Conservation (phyloP, 2,329 filamentous ascomycete species). For the Ophiostoma tasmaniense region DNA sequence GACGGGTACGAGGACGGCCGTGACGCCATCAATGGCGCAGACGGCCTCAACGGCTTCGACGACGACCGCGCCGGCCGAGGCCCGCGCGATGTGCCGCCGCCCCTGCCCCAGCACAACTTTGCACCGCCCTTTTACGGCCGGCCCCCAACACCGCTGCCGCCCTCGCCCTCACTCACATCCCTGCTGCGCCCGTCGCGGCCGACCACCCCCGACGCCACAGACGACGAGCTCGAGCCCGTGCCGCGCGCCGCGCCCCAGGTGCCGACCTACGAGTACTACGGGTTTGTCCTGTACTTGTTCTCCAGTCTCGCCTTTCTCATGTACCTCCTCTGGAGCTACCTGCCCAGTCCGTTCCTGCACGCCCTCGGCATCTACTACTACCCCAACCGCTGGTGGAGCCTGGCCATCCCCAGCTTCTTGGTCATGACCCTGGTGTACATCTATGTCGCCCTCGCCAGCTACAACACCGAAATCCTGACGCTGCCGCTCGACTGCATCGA, state of each 20-base stretch:
- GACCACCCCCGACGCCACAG: constrained; percentile 84
- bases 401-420: constrained; percentile 83
- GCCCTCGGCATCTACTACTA: constrained; percentile 94
- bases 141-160: constrained; percentile 88
- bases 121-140: constrained; percentile 92
- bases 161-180: constrained; percentile 85
- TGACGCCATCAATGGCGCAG: constrained; percentile 27
- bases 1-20: constrained; percentile 20
- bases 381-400: constrained; percentile 93
- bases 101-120: constrained; percentile 46
- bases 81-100: constrained; percentile 28
- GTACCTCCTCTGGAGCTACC: constrained; percentile 74
- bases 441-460: constrained; percentile 82
- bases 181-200: constrained; percentile 85
- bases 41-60: constrained; percentile 22
- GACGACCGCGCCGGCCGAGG: constrained; percentile 21
- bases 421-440: constrained; percentile 87
- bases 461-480: constrained; percentile 85
- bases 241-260: constrained; percentile 85
- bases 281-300: constrained; percentile 92
- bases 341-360: constrained; percentile 85
- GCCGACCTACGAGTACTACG: constrained; percentile 99
- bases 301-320: constrained; percentile 71
- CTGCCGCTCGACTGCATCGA: constrained; percentile 70
- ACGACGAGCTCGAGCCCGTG: constrained; percentile 71